Conservation (phyloP, 306 rosid species). For the Dicorynia guianensis region DNA sequence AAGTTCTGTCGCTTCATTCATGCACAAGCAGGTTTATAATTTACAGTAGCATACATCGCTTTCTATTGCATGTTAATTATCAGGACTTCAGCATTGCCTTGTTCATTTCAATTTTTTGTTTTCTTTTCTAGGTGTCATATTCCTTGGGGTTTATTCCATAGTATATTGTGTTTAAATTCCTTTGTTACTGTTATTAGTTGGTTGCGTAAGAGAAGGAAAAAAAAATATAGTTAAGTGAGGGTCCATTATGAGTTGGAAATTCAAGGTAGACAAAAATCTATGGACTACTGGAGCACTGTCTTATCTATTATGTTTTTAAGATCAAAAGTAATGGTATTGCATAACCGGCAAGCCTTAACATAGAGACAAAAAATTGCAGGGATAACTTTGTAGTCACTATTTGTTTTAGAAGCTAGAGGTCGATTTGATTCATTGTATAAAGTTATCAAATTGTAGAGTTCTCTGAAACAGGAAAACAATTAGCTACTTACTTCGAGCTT, state of each 20-base stretch:
- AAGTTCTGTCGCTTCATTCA: conserved; percentile 38
- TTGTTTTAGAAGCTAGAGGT: neutral
- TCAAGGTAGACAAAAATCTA: neutral
- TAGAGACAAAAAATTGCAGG: neutral
- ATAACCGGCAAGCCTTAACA: neutral
- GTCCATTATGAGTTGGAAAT: neutral
- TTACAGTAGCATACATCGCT: neutral
- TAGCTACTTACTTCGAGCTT: neutral
- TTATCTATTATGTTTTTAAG: neutral
- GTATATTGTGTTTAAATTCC: neutral
- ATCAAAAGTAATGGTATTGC: neutral
- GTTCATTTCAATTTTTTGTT: neutral
- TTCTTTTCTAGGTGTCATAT: neutral
- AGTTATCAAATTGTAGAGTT: neutral
- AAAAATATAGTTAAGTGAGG: neutral
- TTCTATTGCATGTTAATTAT: neutral
- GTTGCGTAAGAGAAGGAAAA: neutral
- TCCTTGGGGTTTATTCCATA: neutral
- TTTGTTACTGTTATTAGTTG: neutral
- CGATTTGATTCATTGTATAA: neutral
- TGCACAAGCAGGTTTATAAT: conserved; percentile 39
- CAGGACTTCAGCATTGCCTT: neutral
- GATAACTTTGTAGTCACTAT: neutral
- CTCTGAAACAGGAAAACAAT: neutral
- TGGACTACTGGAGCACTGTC: neutral